Conservation (phyloP, 1,284 basidiomycete species). For the Tylopilus orsonianus region DNA sequence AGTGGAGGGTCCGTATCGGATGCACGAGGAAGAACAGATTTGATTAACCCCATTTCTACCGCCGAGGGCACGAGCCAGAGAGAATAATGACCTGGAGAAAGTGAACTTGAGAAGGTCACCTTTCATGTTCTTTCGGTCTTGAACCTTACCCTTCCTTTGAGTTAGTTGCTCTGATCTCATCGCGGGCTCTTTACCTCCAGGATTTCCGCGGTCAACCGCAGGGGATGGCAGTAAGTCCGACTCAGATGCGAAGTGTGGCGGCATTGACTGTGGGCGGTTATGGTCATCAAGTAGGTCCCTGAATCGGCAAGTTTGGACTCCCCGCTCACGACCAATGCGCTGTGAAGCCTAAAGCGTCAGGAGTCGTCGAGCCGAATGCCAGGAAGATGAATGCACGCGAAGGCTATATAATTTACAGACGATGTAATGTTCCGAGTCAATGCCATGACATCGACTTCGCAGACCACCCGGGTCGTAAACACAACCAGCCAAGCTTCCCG, state of each 20-base stretch:
- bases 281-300: no score
- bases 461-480: background rate
- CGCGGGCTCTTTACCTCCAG: no score
- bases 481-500: background rate
- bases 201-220: no score
- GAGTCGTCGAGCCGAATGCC: no score
- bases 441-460: background rate
- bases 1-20: slow-evolving; percentile 8
- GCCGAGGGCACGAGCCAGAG: slow-evolving; percentile 63
- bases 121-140: background rate
- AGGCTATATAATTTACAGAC: slow-evolving; percentile 24
- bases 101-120: background rate
- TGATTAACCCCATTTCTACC: slow-evolving; percentile 40
- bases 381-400: no score
- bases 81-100: slow-evolving; percentile 45
- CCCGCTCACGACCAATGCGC: no score
- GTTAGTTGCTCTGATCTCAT: no score
- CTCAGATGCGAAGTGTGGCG: no score
- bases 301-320: no score
- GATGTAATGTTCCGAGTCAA: slow-evolving; percentile 1
- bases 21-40: slow-evolving; percentile 43
- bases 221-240: no score
- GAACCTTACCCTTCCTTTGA: slow-evolving; percentile 24
- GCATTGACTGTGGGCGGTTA: no score
- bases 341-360: no score